Evolutionary conservation across 1,139 yeast genomes (phyloP).

Genomic region (Pichiaceae sp.): DNA sequence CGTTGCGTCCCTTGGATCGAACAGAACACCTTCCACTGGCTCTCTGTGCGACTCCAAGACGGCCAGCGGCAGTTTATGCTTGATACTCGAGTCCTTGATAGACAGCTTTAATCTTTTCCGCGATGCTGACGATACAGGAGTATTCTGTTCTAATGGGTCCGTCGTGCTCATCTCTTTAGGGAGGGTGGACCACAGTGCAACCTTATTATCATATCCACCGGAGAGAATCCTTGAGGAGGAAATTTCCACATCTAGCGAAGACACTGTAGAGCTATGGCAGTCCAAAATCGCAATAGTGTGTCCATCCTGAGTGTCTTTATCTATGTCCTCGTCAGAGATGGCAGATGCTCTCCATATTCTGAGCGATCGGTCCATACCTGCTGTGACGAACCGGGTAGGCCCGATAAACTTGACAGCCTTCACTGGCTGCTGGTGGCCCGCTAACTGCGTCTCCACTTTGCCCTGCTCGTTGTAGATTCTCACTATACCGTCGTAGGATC

Average conservation of each 20-base stretch:
- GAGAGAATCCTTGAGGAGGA: constrained; percentile 58
- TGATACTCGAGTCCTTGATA: constrained; percentile 63
- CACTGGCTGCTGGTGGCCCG: constrained; percentile 84
- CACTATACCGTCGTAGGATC: constrained; percentile 91
- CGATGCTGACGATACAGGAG: constrained; percentile 63
- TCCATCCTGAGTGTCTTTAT: constrained; percentile 56
- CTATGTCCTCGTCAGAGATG: constrained; percentile 36
- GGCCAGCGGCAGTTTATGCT: constrained; percentile 75
- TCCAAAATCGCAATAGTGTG: constrained; percentile 75
- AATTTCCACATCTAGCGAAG: constrained; percentile 55
- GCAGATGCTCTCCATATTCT: constrained; percentile 77
- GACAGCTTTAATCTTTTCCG: constrained; percentile 83
- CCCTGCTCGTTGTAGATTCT: constrained; percentile 85
- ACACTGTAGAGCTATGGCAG: constrained; percentile 86
- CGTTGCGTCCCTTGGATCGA: constrained; percentile 62
- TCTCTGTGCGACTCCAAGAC: constrained; percentile 73
- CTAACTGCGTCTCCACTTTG: constrained; percentile 69
- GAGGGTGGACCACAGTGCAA: constrained; percentile 85
- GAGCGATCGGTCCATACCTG: constrained; percentile 82
- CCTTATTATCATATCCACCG: constrained; percentile 73
- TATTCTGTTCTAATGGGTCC: constrained; percentile 38
- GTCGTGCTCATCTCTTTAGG: constrained; percentile 77
- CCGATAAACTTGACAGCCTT: constrained; percentile 74
- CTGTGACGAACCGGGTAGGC: constrained; percentile 69
- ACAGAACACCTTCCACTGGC: constrained; percentile 79